These are phyloP conservation scores for Chamaecrista fasciculata DNA, from an alignment of 306 rosid species.

Conservation along the genomic window DNA sequence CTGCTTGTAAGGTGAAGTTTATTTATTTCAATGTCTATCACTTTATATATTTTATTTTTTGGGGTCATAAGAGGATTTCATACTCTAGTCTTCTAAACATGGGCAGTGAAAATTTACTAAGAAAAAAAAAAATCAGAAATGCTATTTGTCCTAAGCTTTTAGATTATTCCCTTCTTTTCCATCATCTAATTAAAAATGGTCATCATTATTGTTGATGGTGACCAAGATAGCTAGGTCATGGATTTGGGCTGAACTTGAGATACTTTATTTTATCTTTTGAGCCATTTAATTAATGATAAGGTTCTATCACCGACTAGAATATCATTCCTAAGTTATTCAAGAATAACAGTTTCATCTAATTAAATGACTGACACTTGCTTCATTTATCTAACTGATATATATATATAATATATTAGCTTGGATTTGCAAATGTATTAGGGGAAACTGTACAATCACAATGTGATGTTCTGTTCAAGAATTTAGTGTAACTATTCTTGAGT, in stretches of 20 bases:
- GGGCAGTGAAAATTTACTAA: too few species aligned
- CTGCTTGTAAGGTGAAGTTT: slow-evolving; percentile 75
- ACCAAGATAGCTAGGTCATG: not conserved
- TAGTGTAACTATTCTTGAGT: slow-evolving; percentile 50
- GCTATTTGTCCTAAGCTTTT: not conserved
- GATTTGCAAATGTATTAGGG: slow-evolving; percentile 29
- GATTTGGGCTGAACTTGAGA: not conserved
- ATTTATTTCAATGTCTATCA: not conserved
- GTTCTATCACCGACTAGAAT: slow-evolving; percentile 31
- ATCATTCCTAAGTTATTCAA: slow-evolving; percentile 27
- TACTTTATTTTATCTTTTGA: not conserved
- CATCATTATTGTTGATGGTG: not conserved
- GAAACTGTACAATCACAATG: slow-evolving; percentile 12
- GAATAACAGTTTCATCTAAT: slow-evolving; percentile 30
- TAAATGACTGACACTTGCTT: slow-evolving; percentile 35
- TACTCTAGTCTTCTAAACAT: too few species aligned
- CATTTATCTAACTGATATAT: slow-evolving; percentile 30
- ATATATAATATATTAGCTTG: slow-evolving; percentile 20
- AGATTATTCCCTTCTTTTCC: not conserved
- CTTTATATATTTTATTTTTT: not conserved
- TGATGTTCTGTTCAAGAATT: slow-evolving; percentile 47
- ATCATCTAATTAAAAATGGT: not conserved
- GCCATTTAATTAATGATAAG: not conserved
- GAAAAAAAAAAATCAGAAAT: not conserved
- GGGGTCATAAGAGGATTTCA: not conserved